phyloP scores from a whole-genome alignment of 2,329 filamentous ascomycete species.

The Fusarium multiceps region DNA sequence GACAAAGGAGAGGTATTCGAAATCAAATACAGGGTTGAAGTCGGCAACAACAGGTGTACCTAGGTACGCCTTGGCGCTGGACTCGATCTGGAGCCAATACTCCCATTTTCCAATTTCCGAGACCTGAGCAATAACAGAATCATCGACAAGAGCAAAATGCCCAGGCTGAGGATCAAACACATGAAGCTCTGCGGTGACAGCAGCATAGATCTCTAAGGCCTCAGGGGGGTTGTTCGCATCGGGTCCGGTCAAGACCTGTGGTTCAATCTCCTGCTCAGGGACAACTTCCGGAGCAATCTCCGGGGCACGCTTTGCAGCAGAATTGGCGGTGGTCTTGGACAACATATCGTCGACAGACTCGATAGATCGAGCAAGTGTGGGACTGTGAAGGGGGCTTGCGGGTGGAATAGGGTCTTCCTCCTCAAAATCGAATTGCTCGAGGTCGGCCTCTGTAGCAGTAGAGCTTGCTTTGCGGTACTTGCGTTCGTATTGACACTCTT shows the following conservation, averaged over 20 bases:
- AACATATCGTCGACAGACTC: conserved; percentile 69
- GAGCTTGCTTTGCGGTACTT: conserved; percentile 87
- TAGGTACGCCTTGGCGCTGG: conserved; percentile 82
- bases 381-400: conserved; percentile 71
- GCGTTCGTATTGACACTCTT: conserved; percentile 97
- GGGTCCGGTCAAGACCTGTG: conserved; percentile 37
- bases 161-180: conserved; percentile 91
- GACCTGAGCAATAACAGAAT: conserved; percentile 79
- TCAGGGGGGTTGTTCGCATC: conserved; percentile 65
- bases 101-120: conserved; percentile 91
- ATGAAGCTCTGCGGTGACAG: conserved; percentile 86
- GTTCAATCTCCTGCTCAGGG: conserved; percentile 50
- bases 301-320: conserved; percentile 55
- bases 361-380: conserved; percentile 64
- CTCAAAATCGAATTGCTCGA: conserved; percentile 84
- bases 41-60: conserved; percentile 88
- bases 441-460: conserved; percentile 82
- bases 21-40: conserved; percentile 98
- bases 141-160: conserved; percentile 84
- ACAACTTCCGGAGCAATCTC: conserved; percentile 47
- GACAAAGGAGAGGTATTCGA: conserved; percentile 98
- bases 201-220: conserved; percentile 76
- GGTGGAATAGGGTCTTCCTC: conserved; percentile 72
- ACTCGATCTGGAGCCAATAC: conserved; percentile 92
- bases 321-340: conserved; percentile 61